These are phyloP conservation scores for Calonectria ilicicola DNA, from an alignment of 2,329 filamentous ascomycete species.

Conservation along the genomic window DNA sequence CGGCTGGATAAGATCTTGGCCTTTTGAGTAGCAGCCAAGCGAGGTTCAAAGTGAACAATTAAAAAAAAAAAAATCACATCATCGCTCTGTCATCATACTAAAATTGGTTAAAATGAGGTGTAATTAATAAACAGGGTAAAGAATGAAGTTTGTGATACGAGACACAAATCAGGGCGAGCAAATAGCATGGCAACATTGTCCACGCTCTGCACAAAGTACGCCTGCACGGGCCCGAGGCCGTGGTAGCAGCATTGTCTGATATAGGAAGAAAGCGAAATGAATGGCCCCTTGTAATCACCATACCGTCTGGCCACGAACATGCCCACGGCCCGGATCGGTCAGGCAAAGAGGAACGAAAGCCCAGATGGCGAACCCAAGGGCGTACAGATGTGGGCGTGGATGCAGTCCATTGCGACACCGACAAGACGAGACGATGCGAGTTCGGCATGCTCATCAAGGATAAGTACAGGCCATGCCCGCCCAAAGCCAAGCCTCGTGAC, in stretches of 20 bases:
- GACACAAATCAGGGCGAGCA: neutral
- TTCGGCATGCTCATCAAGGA: neutral
- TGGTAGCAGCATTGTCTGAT: neutral
- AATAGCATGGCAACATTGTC: neutral
- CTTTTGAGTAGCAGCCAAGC: neutral
- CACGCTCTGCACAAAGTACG: neutral
- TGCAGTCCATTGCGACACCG: neutral
- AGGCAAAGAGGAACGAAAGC: neutral
- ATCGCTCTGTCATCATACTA: neutral
- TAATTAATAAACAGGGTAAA: neutral
- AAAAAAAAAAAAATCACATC: neutral
- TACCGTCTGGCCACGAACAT: constrained; percentile 10
- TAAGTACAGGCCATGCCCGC: neutral
- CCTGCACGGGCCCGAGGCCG: neutral
- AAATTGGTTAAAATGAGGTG: neutral
- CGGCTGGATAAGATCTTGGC: neutral
- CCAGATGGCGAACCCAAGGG: neutral
- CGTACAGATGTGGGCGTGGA: neutral
- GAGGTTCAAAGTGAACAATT: neutral
- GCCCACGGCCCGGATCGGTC: neutral
- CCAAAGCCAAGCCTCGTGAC: neutral
- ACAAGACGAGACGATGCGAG: neutral
- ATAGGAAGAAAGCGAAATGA: constrained; percentile 16
- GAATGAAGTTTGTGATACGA: neutral
- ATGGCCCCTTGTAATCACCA: neutral